phyloP scores from a whole-genome alignment of 1,139 yeast genomes.

The Candida dubliniensis region DNA sequence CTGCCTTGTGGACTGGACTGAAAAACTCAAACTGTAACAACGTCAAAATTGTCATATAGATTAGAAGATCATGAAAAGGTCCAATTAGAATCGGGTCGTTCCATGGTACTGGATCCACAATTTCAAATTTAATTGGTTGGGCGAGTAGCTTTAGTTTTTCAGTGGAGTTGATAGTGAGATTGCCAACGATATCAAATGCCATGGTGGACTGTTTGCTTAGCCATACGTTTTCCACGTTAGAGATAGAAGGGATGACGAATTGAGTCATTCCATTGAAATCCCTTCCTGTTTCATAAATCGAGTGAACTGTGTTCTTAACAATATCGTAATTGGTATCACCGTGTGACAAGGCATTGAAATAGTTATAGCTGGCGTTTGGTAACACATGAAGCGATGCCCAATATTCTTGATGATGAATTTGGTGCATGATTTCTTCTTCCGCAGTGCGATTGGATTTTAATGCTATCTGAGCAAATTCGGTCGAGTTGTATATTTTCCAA shows the following conservation, averaged over 20 bases:
- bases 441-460: constrained; percentile 23
- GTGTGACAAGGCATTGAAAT: constrained; percentile 25
- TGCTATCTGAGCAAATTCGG: constrained; percentile 33
- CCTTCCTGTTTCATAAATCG: constrained; percentile 44
- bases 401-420: constrained; percentile 44
- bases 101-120: constrained; percentile 52
- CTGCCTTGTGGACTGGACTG: constrained; percentile 49
- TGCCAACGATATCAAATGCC: constrained; percentile 2
- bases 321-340: constrained; percentile 29
- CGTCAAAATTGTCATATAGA: constrained; percentile 70
- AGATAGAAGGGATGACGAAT: constrained; percentile 13
- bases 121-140: constrained; percentile 37
- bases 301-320: constrained; percentile 23
- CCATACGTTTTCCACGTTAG: constrained; percentile 11
- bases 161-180: constrained; percentile 13
- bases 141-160: constrained; percentile 24
- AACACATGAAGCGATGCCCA: constrained; percentile 47
- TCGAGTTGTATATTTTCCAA: constrained; percentile 42
- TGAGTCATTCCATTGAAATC: constrained; percentile 25
- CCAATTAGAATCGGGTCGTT: constrained; percentile 53
- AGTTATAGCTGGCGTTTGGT: constrained; percentile 38
- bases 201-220: constrained; percentile 11
- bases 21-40: constrained; percentile 58
- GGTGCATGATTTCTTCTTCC: constrained; percentile 30
- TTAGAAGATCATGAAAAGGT: constrained; percentile 73